Conservation (phyloP, 23 red algal genomes). For the Cyanidiococcus yangmingshanensis region DNA sequence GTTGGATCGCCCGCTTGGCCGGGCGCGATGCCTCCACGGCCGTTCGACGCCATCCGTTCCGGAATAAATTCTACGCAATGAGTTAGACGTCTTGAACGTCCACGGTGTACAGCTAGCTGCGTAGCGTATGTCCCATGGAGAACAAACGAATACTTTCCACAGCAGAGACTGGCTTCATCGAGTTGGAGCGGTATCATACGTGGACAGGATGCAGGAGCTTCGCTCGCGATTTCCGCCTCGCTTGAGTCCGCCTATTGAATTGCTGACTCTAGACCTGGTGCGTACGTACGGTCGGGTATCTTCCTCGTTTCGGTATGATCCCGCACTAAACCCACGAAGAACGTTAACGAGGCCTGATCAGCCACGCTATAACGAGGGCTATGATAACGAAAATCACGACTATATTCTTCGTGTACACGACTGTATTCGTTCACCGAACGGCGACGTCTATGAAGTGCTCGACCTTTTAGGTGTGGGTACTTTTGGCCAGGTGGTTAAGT, state of each 20-base stretch:
- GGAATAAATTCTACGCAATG: no score
- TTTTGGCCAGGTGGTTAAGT: slow-evolving; percentile 84
- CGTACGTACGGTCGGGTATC: background rate
- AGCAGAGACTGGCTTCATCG: background rate
- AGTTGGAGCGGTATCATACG: background rate
- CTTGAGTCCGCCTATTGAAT: background rate
- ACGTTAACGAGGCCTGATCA: slow-evolving; percentile 11
- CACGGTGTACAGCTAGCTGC: no score
- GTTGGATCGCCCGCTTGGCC: no score
- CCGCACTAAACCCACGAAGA: background rate
- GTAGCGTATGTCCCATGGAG: background rate
- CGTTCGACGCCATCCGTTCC: no score
- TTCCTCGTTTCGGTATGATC: background rate
- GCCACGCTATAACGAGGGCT: slow-evolving; percentile 7
- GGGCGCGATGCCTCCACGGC: no score
- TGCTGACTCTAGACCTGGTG: background rate
- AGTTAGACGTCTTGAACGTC: no score
- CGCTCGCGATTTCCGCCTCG: background rate
- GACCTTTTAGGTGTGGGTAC: slow-evolving; percentile 61
- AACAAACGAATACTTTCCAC: background rate
- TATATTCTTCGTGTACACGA: slow-evolving; percentile 67
- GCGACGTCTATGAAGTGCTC: slow-evolving; percentile 47
- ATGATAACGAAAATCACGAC: slow-evolving; percentile 52
- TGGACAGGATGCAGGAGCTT: no score
- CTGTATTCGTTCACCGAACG: slow-evolving; percentile 38